Percentiles rank a stretch among this genome's conserved stretches.
These are phyloP conservation scores for Saccharata proteae DNA, from an alignment of 2,329 filamentous ascomycete genomes.

Conservation along the genomic window DNA sequence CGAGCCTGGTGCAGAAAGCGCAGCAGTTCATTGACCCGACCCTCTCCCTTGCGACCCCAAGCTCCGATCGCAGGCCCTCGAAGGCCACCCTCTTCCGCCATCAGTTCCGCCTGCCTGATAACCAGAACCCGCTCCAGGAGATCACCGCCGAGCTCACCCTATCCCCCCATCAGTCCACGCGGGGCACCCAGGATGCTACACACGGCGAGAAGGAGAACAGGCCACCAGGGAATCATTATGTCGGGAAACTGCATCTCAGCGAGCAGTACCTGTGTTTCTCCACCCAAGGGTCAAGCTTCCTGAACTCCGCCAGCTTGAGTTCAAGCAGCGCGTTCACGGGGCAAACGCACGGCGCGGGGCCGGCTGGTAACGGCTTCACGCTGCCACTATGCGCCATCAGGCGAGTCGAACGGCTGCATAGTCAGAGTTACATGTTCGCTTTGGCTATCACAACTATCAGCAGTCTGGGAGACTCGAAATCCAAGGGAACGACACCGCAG, in stretches of 20 bases:
- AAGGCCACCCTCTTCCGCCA: constrained; percentile 89
- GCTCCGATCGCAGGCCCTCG: constrained; percentile 69
- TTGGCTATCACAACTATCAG: constrained; percentile 96
- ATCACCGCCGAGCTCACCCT: constrained; percentile 94
- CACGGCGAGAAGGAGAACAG: constrained; percentile 52
- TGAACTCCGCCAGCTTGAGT: constrained; percentile 64
- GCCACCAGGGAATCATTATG: constrained; percentile 73
- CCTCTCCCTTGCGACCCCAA: constrained; percentile 56
- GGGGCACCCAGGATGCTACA: constrained; percentile 21
- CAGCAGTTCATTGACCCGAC: constrained; percentile 90
- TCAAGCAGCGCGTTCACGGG: constrained; percentile 79
- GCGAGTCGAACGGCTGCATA: constrained; percentile 84
- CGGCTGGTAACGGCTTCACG: constrained; percentile 90
- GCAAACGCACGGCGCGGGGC: constrained; percentile 83
- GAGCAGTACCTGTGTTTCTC: constrained; percentile 96
- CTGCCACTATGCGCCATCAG: constrained; percentile 85
- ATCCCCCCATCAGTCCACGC: constrained; percentile 49
- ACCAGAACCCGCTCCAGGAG: constrained; percentile 88
- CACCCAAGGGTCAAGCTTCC: constrained; percentile 79
- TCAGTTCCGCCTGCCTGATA: constrained; percentile 88
- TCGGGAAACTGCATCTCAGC: constrained; percentile 83
- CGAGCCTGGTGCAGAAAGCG: constrained; percentile 86
- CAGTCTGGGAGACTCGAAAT: constrained; percentile 34
- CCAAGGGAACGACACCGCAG: constrained; percentile 51
- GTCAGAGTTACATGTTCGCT: constrained; percentile 83